phyloP scores from a whole-genome alignment of 108 stramenopile species.

The Phaeodactylum tricornutum region DNA sequence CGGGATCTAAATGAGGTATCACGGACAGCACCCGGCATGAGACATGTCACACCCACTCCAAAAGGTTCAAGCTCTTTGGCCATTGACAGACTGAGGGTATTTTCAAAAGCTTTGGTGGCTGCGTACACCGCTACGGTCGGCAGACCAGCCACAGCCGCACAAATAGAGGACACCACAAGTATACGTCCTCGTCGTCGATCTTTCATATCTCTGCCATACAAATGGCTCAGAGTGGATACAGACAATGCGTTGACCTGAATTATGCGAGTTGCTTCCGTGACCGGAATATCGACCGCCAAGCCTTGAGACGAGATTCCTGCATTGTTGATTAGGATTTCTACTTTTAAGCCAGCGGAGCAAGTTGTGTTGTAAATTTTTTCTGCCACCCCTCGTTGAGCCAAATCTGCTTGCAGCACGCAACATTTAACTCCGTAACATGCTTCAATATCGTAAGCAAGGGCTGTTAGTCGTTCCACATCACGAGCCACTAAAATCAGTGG shows the following conservation, averaged over 20 bases:
- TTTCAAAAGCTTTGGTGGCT: slow-evolving; percentile 74
- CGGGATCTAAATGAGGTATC: slow-evolving; percentile 52
- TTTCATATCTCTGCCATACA: slow-evolving; percentile 81
- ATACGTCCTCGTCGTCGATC: slow-evolving; percentile 59
- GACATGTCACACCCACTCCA: slow-evolving; percentile 82
- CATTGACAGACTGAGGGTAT: slow-evolving; percentile 50
- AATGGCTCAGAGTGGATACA: slow-evolving; percentile 34
- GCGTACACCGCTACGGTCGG: slow-evolving; percentile 71
- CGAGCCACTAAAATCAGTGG: slow-evolving; percentile 75
- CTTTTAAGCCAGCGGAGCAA: slow-evolving; percentile 39
- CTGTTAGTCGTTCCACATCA: slow-evolving; percentile 38
- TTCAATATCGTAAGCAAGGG: slow-evolving; percentile 68
- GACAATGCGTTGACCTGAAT: slow-evolving; percentile 55
- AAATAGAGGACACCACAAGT: slow-evolving; percentile 68
- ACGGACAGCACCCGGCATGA: slow-evolving; percentile 73
- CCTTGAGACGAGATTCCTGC: slow-evolving; percentile 65
- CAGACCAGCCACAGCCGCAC: slow-evolving; percentile 42
- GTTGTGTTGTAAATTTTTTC: slow-evolving; percentile 56
- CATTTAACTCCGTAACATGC: slow-evolving; percentile 71
- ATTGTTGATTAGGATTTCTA: slow-evolving; percentile 80
- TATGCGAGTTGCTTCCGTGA: slow-evolving; percentile 35
- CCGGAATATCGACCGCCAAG: slow-evolving; percentile 30
- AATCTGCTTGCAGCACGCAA: slow-evolving; percentile 62
- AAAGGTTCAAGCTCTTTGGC: slow-evolving; percentile 71
- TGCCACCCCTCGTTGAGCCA: slow-evolving; percentile 48